Conservation (phyloP, 495 filamentous ascomycete species). For the Neurospora sp. region DNA sequence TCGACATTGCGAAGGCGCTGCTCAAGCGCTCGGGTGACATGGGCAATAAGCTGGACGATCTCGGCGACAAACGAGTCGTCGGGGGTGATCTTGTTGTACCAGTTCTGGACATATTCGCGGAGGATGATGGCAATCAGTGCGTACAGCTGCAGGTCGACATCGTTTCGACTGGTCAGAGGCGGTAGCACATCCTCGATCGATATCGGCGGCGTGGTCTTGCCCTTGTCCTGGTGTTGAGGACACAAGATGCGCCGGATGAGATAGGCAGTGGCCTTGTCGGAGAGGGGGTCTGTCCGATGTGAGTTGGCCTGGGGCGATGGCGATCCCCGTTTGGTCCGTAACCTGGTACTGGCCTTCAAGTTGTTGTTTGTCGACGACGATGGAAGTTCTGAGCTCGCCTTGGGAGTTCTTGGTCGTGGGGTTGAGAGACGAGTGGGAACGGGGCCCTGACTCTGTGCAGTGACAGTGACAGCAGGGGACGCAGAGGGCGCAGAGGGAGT, state of each 20-base stretch:
- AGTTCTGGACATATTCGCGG: constrained; percentile 78
- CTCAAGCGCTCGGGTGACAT: constrained; percentile 79
- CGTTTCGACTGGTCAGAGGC: constrained; percentile 84
- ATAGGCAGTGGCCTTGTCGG: constrained; percentile 40
- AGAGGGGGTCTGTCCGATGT: constrained; percentile 30
- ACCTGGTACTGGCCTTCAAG: not conserved
- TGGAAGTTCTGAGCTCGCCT: not conserved
- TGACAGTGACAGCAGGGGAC: constrained; percentile 8
- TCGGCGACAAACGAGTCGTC: constrained; percentile 82
- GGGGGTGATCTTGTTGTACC: constrained; percentile 87
- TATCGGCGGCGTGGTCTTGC: constrained; percentile 25
- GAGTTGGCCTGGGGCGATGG: constrained; percentile 21
- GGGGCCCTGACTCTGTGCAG: constrained; percentile 8
- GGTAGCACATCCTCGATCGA: constrained; percentile 72
- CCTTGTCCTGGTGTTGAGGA: constrained; percentile 35
- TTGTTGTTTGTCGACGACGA: not conserved
- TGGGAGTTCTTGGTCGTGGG: constrained; percentile 17
- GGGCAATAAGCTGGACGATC: constrained; percentile 77
- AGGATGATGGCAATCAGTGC: constrained; percentile 81
- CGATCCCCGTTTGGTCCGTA: constrained; percentile 6
- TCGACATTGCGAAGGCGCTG: constrained; percentile 74
- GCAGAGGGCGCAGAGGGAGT: not conserved
- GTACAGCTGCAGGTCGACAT: constrained; percentile 85
- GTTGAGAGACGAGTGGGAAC: constrained; percentile 17
- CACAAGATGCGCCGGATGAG: constrained; percentile 44